phyloP scores from a whole-genome alignment of 352 stramenopile species.

The Phytophthora litchii region DNA sequence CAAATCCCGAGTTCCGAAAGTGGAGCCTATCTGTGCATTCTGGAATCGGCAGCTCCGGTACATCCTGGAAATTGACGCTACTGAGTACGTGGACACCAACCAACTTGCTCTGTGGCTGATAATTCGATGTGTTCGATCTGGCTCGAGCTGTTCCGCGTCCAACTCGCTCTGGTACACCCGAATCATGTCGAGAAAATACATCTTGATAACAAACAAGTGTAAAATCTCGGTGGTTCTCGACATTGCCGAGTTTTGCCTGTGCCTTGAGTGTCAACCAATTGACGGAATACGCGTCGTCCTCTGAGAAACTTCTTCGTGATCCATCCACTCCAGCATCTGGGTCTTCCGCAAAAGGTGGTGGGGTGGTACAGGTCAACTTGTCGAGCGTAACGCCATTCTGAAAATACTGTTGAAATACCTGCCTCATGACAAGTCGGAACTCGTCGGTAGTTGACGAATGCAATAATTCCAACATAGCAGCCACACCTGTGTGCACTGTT shows the following conservation, averaged over 20 bases:
- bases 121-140: slow-evolving; percentile 23
- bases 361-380: slow-evolving; percentile 64
- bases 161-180: slow-evolving; percentile 32
- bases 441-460: slow-evolving; percentile 48
- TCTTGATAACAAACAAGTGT: slow-evolving; percentile 80
- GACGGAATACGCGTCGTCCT: slow-evolving; percentile 75
- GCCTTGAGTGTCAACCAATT: slow-evolving; percentile 68
- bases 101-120: slow-evolving; percentile 34
- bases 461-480: slow-evolving; percentile 53
- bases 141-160: slow-evolving; percentile 35
- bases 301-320: slow-evolving; percentile 42
- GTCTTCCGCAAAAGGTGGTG: slow-evolving; percentile 51
- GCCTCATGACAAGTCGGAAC: slow-evolving; percentile 58
- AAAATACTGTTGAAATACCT: slow-evolving; percentile 67
- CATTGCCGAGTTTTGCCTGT: slow-evolving; percentile 37
- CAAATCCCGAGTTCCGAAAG: slow-evolving; percentile 58
- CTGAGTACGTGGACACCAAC: slow-evolving; percentile 46
- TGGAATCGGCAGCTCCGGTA: slow-evolving; percentile 38
- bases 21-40: slow-evolving; percentile 43
- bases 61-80: slow-evolving; percentile 48
- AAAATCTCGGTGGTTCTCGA: slow-evolving; percentile 61
- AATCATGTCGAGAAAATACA: slow-evolving; percentile 51
- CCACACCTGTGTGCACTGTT: slow-evolving; percentile 53
- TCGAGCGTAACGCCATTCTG: slow-evolving; percentile 58
- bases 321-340: slow-evolving; percentile 30